These are phyloP conservation scores for Ustilago lituana DNA, from an alignment of 1,284 basidiomycete genomes.

Conservation along the genomic window DNA sequence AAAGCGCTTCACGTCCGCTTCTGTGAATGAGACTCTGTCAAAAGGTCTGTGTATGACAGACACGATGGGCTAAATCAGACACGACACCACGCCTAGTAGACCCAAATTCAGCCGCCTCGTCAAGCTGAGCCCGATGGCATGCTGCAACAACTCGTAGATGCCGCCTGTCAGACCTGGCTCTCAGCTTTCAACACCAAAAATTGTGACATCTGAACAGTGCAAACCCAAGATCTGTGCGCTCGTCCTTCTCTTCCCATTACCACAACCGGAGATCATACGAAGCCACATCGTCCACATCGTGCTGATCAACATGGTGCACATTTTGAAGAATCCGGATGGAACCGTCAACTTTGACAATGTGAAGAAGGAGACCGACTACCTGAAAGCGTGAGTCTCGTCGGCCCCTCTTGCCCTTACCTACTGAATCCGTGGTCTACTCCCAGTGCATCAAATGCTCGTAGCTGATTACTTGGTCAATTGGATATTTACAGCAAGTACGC, in stretches of 20 bases:
- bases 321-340: slow-evolving; percentile 45
- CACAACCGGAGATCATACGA: slow-evolving; percentile 2
- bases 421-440: no score
- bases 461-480: not conserved
- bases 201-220: no score
- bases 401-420: no score
- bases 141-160: not conserved
- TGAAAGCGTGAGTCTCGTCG: slow-evolving; percentile 48
- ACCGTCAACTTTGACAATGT: slow-evolving; percentile 51
- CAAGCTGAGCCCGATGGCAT: not conserved
- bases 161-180: not conserved
- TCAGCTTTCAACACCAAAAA: no score
- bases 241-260: not conserved
- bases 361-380: slow-evolving; percentile 35
- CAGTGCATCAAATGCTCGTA: not conserved
- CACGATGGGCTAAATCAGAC: no score
- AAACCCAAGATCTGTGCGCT: no score
- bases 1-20: not conserved
- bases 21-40: no score
- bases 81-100: no score
- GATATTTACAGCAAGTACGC: slow-evolving; percentile 38
- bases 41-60: no score
- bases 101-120: no score
- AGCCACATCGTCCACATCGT: not conserved
- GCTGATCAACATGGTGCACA: slow-evolving; percentile 28